A percentile compares a stretch with the other conserved stretches of the same genome.
phyloP scores from a whole-genome alignment of 352 stramenopile species.

The Globisporangium ultimum region DNA sequence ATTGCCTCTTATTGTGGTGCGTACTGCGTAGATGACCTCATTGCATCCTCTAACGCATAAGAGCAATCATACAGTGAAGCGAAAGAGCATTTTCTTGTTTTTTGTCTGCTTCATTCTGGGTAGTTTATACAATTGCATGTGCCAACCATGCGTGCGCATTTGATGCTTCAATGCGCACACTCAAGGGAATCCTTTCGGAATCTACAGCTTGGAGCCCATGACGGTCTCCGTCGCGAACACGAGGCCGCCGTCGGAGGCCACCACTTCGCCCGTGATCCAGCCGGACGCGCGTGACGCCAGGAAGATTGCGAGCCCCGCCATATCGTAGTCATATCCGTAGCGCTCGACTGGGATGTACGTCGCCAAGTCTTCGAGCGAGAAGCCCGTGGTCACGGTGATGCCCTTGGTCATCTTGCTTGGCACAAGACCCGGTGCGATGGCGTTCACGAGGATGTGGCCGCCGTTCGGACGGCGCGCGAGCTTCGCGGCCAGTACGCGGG shows the following conservation, averaged over 20 bases:
- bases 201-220: slow-evolving; percentile 31
- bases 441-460: slow-evolving; percentile 94
- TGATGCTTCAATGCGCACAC: too few relatives aligned
- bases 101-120: too few relatives aligned
- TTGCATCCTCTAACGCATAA: too few relatives aligned
- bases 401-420: slow-evolving; percentile 88
- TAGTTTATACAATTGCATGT: too few relatives aligned
- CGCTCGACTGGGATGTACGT: slow-evolving; percentile 78
- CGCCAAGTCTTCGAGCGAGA: background rate
- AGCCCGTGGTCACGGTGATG: slow-evolving; percentile 21
- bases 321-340: slow-evolving; percentile 87
- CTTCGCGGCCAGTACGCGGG: slow-evolving; percentile 88
- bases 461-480: slow-evolving; percentile 76
- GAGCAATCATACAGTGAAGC: too few relatives aligned
- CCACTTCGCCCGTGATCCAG: slow-evolving; percentile 91
- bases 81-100: too few relatives aligned
- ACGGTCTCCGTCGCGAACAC: slow-evolving; percentile 42
- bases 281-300: slow-evolving; percentile 83
- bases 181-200: too few relatives aligned
- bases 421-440: slow-evolving; percentile 93
- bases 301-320: slow-evolving; percentile 92
- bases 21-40: too few relatives aligned
- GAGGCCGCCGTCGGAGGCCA: slow-evolving; percentile 90
- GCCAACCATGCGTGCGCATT: too few relatives aligned
- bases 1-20: too few relatives aligned